These are phyloP conservation scores for Desmodesmus armatus DNA, from an alignment of 139 green algal species.

Conservation along the genomic window DNA sequence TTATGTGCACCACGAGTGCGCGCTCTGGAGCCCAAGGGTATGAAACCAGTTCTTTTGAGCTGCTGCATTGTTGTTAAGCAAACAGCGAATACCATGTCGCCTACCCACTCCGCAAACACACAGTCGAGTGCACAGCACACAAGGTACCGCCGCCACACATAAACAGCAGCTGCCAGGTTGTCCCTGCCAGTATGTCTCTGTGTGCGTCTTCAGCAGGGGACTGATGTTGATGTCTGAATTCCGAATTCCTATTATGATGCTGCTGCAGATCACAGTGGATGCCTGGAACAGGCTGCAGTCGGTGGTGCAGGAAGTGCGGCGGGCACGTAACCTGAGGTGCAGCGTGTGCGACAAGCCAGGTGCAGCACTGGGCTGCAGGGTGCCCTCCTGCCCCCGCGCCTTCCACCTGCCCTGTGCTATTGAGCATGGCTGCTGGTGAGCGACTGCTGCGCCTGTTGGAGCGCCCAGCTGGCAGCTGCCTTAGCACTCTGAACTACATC, in stretches of 20 bases:
- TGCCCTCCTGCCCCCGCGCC: slow-evolving; percentile 65
- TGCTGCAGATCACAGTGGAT: slow-evolving; percentile 19
- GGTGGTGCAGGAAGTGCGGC: slow-evolving; percentile 19
- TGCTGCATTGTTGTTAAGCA: too few species aligned
- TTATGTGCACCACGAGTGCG: slow-evolving; percentile 77
- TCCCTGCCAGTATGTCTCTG: background rate
- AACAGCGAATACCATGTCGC: too few species aligned
- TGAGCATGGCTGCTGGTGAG: too few species aligned
- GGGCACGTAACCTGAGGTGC: slow-evolving; percentile 39
- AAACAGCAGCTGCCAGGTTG: background rate
- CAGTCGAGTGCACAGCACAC: background rate
- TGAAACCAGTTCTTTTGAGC: background rate
- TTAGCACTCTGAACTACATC: too few species aligned
- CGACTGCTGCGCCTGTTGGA: too few species aligned
- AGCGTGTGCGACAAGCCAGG: slow-evolving; percentile 68
- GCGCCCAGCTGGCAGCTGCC: too few species aligned
- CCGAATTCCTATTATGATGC: background rate
- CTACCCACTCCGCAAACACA: too few species aligned
- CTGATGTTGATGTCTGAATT: background rate
- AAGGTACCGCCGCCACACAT: background rate
- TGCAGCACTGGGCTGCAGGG: slow-evolving; percentile 83
- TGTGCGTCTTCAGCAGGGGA: background rate
- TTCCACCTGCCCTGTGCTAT: slow-evolving; percentile 85
- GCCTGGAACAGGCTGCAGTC: background rate
- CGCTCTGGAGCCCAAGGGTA: slow-evolving; percentile 79